Conservation (phyloP, 192 early-diverging fungal species). For the Backusella psychrophila region DNA sequence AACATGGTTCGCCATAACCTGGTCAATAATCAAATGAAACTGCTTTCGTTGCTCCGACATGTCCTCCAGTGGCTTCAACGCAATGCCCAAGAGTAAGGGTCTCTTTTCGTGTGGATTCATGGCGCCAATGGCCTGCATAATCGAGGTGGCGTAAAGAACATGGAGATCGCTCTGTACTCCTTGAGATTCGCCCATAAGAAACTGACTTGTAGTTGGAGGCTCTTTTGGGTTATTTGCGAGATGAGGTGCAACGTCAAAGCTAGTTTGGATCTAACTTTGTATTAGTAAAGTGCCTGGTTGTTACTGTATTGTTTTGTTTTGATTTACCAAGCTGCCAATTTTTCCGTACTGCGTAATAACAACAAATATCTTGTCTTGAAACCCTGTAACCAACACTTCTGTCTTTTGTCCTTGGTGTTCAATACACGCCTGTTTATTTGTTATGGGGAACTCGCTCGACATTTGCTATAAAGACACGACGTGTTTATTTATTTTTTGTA, state of each 20-base stretch:
- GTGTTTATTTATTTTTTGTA: neutral
- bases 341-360: slow-evolving; percentile 52
- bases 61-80: slow-evolving; percentile 34
- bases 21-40: slow-evolving; percentile 25
- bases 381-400: slow-evolving; percentile 48
- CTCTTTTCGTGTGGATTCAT: slow-evolving; percentile 50
- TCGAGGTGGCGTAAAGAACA: slow-evolving; percentile 50
- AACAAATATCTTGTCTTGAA: slow-evolving; percentile 50
- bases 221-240: slow-evolving; percentile 22
- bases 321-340: slow-evolving; percentile 52
- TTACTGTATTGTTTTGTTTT: slow-evolving; percentile 4
- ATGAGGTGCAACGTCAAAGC: slow-evolving; percentile 39
- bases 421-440: slow-evolving; percentile 43
- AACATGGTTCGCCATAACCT: slow-evolving; percentile 26
- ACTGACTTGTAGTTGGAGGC: slow-evolving; percentile 33
- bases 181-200: slow-evolving; percentile 44
- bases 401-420: slow-evolving; percentile 44
- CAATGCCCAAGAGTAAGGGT: slow-evolving; percentile 45
- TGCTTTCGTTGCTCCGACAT: slow-evolving; percentile 30
- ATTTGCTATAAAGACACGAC: neutral
- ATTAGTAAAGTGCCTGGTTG: neutral
- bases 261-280: slow-evolving; percentile 39
- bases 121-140: slow-evolving; percentile 45
- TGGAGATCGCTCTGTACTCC: slow-evolving; percentile 43
- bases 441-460: slow-evolving; percentile 41